These are phyloP conservation scores for Fraxinus americana DNA, from an alignment of 257 asterid genomes.

Conservation along the genomic window DNA sequence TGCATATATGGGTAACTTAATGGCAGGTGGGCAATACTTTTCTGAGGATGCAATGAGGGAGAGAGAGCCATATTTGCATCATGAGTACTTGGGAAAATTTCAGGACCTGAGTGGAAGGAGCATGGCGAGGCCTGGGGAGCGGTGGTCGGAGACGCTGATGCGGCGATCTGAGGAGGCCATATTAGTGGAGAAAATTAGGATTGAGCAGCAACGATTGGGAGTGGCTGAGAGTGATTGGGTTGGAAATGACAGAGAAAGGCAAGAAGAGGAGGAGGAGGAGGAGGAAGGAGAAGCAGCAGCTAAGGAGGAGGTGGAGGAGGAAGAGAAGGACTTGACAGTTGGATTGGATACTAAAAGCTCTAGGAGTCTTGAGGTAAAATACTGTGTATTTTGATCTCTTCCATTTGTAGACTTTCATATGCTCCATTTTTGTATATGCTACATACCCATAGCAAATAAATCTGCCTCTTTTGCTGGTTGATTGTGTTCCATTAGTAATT, in stretches of 20 bases:
- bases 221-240: constrained; percentile 89
- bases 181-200: constrained; percentile 78
- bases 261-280: constrained; percentile 45
- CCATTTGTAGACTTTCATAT: not conserved
- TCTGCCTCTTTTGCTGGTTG: not conserved
- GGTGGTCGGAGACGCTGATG: constrained; percentile 94
- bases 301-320: constrained; percentile 43
- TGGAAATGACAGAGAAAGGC: constrained; percentile 54
- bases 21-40: constrained; percentile 66
- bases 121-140: constrained; percentile 96
- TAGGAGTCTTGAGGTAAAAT: constrained; percentile 47
- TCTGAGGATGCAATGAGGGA: constrained; percentile 98
- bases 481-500: too few species aligned
- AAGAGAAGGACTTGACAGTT: constrained; percentile 22
- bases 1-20: constrained; percentile 79
- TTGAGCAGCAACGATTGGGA: constrained; percentile 83
- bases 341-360: constrained; percentile 35
- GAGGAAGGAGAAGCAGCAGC: constrained; percentile 39
- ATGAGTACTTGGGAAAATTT: constrained; percentile 86
- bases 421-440: not conserved
- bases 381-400: constrained; percentile 6
- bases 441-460: not conserved
- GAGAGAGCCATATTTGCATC: constrained; percentile 93
- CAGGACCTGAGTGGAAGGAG: constrained; percentile 88
- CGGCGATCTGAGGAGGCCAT: constrained; percentile 82